Evolutionary conservation across 768 basidiomycete genomes (phyloP).

Genomic region (Tremella mesenterica): DNA sequence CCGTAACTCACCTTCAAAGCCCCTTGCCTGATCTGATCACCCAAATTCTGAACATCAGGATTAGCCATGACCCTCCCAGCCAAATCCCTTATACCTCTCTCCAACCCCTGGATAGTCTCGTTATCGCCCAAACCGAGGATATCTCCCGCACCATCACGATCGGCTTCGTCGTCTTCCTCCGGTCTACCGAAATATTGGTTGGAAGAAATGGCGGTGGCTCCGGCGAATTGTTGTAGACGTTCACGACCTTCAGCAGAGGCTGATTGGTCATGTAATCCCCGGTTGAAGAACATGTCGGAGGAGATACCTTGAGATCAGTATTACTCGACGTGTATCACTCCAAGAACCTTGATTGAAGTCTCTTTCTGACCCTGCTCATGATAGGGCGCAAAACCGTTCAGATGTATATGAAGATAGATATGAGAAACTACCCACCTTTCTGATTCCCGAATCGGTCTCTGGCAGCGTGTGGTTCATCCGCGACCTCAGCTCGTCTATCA

Average conservation of each 20-base stretch:
- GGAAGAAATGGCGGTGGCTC: constrained; percentile 86
- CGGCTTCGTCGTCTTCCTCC: constrained; percentile 56
- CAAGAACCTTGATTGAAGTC: too few species aligned
- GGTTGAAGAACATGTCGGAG: constrained; percentile 93
- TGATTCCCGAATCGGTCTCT: constrained; percentile 84
- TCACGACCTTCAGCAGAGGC: constrained; percentile 66
- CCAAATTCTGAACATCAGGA: constrained; percentile 43
- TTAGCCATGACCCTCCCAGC: constrained; percentile 42
- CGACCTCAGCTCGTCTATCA: constrained; percentile 25
- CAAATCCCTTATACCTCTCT: constrained; percentile 42
- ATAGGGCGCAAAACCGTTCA: too few species aligned
- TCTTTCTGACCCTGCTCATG: too few species aligned
- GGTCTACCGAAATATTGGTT: constrained; percentile 92
- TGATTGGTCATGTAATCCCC: constrained; percentile 72
- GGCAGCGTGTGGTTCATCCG: constrained; percentile 48
- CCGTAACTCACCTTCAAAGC: constrained; percentile 40
- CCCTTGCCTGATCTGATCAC: constrained; percentile 38
- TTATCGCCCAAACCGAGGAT: constrained; percentile 35
- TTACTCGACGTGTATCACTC: too few species aligned
- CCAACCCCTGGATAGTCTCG: constrained; percentile 38
- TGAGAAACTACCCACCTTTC: constrained; percentile 50
- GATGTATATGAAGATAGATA: background rate
- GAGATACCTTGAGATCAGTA: constrained; percentile 59
- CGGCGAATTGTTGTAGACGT: constrained; percentile 75
- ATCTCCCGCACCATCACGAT: constrained; percentile 38